Conservation (phyloP, 202 grass and related monocot genomes). For the Sporobolus alterniflorus region DNA sequence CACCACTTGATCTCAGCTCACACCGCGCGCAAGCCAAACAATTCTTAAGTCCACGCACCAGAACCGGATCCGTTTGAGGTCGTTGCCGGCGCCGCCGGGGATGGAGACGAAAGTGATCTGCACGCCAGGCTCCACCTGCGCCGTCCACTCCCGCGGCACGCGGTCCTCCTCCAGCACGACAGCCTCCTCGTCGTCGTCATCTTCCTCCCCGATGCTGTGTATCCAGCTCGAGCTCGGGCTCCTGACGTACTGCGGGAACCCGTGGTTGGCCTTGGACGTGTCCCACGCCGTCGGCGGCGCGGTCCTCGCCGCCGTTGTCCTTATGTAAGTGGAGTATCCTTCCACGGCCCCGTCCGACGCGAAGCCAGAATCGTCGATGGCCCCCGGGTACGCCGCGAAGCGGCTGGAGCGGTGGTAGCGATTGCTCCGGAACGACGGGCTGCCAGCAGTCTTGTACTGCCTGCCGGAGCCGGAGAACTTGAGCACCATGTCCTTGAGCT, state of each 20-base stretch:
- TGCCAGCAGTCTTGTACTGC: conserved; percentile 73
- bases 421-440: conserved; percentile 59
- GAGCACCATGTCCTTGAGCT: conserved; percentile 99
- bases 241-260: conserved; percentile 48
- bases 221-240: conserved; percentile 53
- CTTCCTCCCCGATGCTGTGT: conserved; percentile 44
- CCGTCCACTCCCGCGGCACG: conserved; percentile 93
- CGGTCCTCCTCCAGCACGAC: conserved; percentile 73
- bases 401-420: conserved; percentile 63
- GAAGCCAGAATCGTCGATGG: conserved; percentile 69
- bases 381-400: conserved; percentile 59
- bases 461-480: conserved; percentile 83
- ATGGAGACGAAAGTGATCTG: conserved; percentile 98
- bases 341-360: conserved; percentile 56
- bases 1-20: neutral
- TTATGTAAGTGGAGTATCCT: conserved; percentile 50
- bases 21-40: neutral
- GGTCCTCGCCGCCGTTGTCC: conserved; percentile 28
- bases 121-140: conserved; percentile 96
- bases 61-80: conserved; percentile 97
- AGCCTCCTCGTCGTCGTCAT: conserved; percentile 37
- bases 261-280: conserved; percentile 38
- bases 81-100: conserved; percentile 85
- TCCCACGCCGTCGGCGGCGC: conserved; percentile 65
- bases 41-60: conserved; percentile 33